phyloP scores from a whole-genome alignment of 2,329 filamentous ascomycete species.

The Exophiala dermatitidis region DNA sequence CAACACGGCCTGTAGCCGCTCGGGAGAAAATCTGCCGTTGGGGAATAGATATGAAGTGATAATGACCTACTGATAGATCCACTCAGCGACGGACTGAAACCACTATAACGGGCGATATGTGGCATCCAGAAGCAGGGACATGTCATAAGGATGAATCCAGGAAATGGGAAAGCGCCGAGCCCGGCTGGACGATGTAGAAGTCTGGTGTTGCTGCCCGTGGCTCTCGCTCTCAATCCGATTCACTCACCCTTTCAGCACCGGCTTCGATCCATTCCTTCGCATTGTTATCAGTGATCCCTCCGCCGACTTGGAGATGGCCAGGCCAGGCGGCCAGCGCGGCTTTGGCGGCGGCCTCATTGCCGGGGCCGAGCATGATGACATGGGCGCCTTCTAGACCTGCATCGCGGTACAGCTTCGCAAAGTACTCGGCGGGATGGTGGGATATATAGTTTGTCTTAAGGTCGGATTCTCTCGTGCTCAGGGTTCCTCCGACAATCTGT shows the following conservation, averaged over 20 bases:
- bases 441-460: constrained; percentile 93
- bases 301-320: constrained; percentile 75
- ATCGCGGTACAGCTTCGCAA: constrained; percentile 71
- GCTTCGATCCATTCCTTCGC: constrained; percentile 76
- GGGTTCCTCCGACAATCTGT: constrained; percentile 93
- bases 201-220: no score
- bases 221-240: constrained; percentile 1
- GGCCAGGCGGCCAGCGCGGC: constrained; percentile 76
- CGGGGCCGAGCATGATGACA: constrained; percentile 92
- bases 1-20: constrained; percentile 67
- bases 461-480: constrained; percentile 56
- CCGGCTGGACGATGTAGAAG: no score
- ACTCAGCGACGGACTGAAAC: background rate
- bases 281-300: constrained; percentile 84
- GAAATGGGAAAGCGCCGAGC: background rate
- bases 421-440: constrained; percentile 70
- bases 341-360: constrained; percentile 71
- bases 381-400: constrained; percentile 71
- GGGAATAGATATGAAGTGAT: constrained; percentile 95
- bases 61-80: constrained; percentile 64
- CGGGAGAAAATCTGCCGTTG: constrained; percentile 69
- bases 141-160: background rate
- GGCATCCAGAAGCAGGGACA: background rate
- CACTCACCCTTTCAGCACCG: constrained; percentile 77
- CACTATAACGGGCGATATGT: no score